Conservation (phyloP, 2,329 filamentous ascomycete genomes). For the Microcera coccophila region DNA sequence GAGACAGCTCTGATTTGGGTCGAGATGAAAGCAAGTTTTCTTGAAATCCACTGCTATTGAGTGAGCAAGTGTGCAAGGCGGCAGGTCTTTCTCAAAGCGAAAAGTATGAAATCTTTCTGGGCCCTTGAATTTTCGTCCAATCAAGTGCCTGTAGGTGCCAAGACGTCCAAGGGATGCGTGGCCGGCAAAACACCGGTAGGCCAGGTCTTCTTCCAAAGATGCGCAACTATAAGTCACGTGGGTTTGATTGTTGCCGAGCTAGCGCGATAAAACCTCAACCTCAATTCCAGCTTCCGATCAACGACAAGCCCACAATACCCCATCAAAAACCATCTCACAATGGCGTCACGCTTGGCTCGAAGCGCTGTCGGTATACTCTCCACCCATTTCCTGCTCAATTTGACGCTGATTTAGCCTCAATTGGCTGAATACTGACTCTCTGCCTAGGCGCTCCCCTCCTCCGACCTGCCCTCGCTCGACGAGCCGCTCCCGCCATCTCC, state of each 20-base stretch:
- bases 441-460: slow-evolving; percentile 81
- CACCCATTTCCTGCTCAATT: slow-evolving; percentile 12
- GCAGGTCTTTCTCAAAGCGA: slow-evolving; percentile 18
- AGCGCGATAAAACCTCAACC: slow-evolving; percentile 51
- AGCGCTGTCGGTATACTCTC: slow-evolving; percentile 80
- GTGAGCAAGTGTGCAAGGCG: too few relatives aligned
- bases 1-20: too few relatives aligned
- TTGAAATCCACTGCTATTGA: too few relatives aligned
- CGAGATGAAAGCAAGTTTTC: too few relatives aligned
- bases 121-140: slow-evolving; percentile 28
- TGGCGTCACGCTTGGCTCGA: slow-evolving; percentile 97
- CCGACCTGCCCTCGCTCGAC: slow-evolving; percentile 74
- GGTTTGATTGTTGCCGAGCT: slow-evolving; percentile 35
- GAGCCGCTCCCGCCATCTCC: slow-evolving; percentile 69
- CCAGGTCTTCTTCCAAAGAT: slow-evolving; percentile 18
- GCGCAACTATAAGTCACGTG: slow-evolving; percentile 34
- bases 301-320: slow-evolving; percentile 45
- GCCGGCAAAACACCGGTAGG: slow-evolving; percentile 28
- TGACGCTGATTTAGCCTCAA: slow-evolving; percentile 15
- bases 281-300: slow-evolving; percentile 44
- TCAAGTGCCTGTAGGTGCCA: slow-evolving; percentile 14
- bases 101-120: slow-evolving; percentile 30
- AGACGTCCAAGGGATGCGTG: slow-evolving; percentile 8
- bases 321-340: slow-evolving; percentile 65
- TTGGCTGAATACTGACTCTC: slow-evolving; percentile 26